Base-by-base conservation (phyloP, 2,329 filamentous ascomycete genomes). In the Podosphaera fusca region DNA sequence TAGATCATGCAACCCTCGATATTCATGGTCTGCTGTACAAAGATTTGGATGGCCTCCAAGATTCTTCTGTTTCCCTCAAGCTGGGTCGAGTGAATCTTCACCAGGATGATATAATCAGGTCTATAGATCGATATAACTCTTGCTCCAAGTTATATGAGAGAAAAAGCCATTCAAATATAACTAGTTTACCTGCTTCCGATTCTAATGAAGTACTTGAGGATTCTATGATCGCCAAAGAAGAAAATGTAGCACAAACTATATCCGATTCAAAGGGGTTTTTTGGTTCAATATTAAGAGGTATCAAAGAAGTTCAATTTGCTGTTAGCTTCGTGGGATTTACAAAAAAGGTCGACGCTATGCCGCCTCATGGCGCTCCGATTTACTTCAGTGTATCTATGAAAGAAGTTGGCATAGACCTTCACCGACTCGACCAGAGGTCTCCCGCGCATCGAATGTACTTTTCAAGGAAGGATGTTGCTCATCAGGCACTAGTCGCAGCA, bases 401-500 rank as follows among this genome's bases (percentile, higher is more conserved):
- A 68, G 94, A 98, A 68, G 81, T 98, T 47, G 90, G 90, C 59
- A 78, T 98, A 66, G 92, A 98, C 66, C 73, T 98, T 46, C 84
- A 96, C 67, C 82, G 90, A 30, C 77, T 98, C 57, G 90, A 98
- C 67, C 84, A 87, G 47, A 90, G 87, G 64, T 95, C 89, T 14
- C 88, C 92, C 0, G 88, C 90, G 0, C 92, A 98, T 73, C 82
- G 92, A 61, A 98, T 96, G 92, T 96, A 98, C 70, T 98, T 98
- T 67, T 86, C 89, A 2, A 81, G 84, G 30, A 84, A 87, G 60
- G 92, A 95, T 67, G 82, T 95, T 64, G 92, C 92, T 10, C 92
- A 98, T 68, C 90, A 98, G 73, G 92, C 89, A 9, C 75, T 98
- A 40, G 78, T 92, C 30, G 92, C 90, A 21, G 92, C 89, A 2